Evolutionary conservation across 2,329 filamentous ascomycete species (phyloP).

Genomic region (Plenodomus lindquistii): DNA sequence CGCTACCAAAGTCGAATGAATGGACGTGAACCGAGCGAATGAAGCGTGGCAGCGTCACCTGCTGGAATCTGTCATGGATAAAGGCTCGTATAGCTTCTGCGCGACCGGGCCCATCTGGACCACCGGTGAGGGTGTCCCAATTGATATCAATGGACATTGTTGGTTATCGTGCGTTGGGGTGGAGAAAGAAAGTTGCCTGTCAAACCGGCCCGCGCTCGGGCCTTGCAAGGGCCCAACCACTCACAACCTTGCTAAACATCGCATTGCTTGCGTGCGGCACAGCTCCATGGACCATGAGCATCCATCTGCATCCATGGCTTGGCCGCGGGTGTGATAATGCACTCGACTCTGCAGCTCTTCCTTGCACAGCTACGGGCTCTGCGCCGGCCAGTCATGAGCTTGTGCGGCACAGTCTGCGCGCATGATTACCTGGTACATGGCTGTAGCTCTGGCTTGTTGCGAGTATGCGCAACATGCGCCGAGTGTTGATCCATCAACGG

Average conservation of each 20-base stretch:
- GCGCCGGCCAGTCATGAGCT: conserved; percentile 11
- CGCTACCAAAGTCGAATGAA: conserved; percentile 86
- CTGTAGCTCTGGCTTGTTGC: not conserved
- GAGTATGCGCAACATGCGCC: not conserved
- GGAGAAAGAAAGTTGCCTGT: conserved; percentile 22
- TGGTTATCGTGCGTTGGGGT: conserved; percentile 23
- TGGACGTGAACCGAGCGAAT: conserved; percentile 96
- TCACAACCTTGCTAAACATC: conserved; percentile 10
- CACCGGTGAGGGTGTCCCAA: conserved; percentile 90
- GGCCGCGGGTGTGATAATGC: conserved; percentile 22
- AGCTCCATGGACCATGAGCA: conserved; percentile 17
- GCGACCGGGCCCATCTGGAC: conserved; percentile 81
- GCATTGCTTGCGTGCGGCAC: conserved; percentile 17
- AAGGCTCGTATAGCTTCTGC: conserved; percentile 88
- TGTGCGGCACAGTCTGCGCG: conserved; percentile 4
- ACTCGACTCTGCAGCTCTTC: conserved; percentile 14
- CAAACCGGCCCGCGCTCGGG: conserved; percentile 20
- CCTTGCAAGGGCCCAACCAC: conserved; percentile 20
- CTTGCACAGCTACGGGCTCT: not conserved
- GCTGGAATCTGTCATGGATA: conserved; percentile 94
- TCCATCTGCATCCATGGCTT: conserved; percentile 12
- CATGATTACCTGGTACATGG: not conserved
- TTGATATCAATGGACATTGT: conserved; percentile 96
- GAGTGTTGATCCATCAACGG: conserved; percentile 9
- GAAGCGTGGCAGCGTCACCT: conserved; percentile 87